Evolutionary conservation across 768 basidiomycete genomes (phyloP).

Genomic region (Suillus hirtellus): DNA sequence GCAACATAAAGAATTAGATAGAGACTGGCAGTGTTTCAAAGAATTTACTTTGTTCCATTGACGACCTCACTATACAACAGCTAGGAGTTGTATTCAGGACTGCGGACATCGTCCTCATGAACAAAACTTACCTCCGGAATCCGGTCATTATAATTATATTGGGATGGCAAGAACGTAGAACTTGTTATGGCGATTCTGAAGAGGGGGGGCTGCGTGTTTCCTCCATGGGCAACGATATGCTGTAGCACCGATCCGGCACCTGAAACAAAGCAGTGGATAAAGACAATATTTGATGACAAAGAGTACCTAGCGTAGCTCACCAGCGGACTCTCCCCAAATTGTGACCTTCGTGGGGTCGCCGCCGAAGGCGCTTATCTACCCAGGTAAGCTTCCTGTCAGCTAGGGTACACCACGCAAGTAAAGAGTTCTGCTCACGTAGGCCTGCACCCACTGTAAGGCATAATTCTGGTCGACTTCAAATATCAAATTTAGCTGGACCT

Average conservation of each 20-base stretch:
- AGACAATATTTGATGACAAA: not conserved
- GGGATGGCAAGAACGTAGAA: constrained; percentile 45
- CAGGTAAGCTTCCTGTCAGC: not conserved
- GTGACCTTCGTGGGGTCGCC: constrained; percentile 33
- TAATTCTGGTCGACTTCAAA: constrained; percentile 37
- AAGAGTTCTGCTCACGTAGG: constrained; percentile 23
- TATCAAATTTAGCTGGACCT: not conserved
- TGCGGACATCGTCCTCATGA: not conserved
- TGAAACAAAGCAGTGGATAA: constrained; percentile 10
- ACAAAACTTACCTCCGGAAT: constrained; percentile 37
- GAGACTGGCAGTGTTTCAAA: not conserved
- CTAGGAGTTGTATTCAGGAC: constrained; percentile 20
- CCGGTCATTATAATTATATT: constrained; percentile 43
- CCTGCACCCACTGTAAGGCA: constrained; percentile 37
- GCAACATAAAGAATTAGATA: not conserved
- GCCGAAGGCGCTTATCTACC: constrained; percentile 34
- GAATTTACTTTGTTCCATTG: constrained; percentile 36
- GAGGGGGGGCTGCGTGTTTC: constrained; percentile 44
- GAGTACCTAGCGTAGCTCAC: constrained; percentile 7
- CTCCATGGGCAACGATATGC: constrained; percentile 47
- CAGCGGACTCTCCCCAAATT: constrained; percentile 36
- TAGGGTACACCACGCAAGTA: not conserved
- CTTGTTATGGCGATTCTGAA: constrained; percentile 47
- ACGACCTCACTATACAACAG: constrained; percentile 35
- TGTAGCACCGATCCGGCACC: constrained; percentile 53